Evolutionary conservation across 805 yeast species (phyloP), one percentile per base, ranked within the genome.

Genomic region (Sugiyamaella marilandica): DNA sequence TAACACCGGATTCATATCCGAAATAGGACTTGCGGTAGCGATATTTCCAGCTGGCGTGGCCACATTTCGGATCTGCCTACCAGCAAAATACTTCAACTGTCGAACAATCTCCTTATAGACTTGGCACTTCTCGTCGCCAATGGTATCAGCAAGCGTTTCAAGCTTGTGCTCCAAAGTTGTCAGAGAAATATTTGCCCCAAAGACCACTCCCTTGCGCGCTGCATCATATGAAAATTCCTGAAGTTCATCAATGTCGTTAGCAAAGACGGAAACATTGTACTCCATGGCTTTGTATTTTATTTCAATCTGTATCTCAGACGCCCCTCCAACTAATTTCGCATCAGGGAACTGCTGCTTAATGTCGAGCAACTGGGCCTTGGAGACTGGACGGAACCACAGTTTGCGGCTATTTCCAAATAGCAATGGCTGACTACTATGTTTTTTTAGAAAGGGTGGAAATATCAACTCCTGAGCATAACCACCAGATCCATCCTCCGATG

Each of bases 31-130:
- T 1, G 79, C 79, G 1, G 80, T 75, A 16, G 75, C 77, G 43
- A 75, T 74, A 41, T 74, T 74, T 36, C 80, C 80, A 0, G 79
- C 78, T 1, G 78, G 74, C 10, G 78, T 75, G 13, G 78, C 80
- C 8, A 74, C 78, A 53, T 75, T 75, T 51, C 80, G 68, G 50
- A 75, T 74, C 54, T 76, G 79, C 34, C 78, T 65, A 1, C 79
- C 78, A 0, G 80, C 80, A 60, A 75, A 75, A 53, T 71, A 68
- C 59, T 75, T 74, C 52, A 75, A 63, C 57, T 75, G 80, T 18
- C 66, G 61, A 13, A 69, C 63, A 34, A 75, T 71, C 11, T 74
- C 73, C 13, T 56, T 47, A 55, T 55, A 75, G 13, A 70, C 70
- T 57, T 73, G 75, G 5, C 71, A 66, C 52, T 56, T 59, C 10